Percentiles rank a stretch among this genome's conserved stretches.
phyloP scores from a whole-genome alignment of 768 basidiomycete genomes.

The Fistulinella prunicolor region DNA sequence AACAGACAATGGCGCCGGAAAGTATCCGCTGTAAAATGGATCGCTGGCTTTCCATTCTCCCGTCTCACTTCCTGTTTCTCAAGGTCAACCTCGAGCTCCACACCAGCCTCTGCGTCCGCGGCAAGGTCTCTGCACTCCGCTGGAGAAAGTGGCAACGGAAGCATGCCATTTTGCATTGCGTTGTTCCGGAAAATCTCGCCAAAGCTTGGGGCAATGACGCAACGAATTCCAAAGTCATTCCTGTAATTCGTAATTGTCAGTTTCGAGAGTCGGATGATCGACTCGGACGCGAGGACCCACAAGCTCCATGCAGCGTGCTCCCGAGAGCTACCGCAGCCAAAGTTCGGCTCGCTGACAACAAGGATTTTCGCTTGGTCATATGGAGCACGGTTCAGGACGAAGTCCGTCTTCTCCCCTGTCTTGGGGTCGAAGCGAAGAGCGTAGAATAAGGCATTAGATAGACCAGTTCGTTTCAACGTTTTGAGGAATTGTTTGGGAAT shows the following conservation, averaged over 20 bases:
- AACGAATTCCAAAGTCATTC: conserved; percentile 88
- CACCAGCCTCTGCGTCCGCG: conserved; percentile 70
- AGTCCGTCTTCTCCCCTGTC: conserved; percentile 79
- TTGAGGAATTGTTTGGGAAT: conserved; percentile 94
- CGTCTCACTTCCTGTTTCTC: conserved; percentile 79
- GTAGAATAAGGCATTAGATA: conserved; percentile 80
- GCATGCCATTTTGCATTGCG: conserved; percentile 92
- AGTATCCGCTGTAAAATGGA: conserved; percentile 78
- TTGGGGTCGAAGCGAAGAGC: conserved; percentile 74
- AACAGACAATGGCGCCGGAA: conserved; percentile 93
- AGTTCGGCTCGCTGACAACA: conserved; percentile 83
- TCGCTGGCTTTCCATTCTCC: conserved; percentile 64
- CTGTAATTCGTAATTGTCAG: conserved; percentile 32
- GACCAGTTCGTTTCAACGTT: conserved; percentile 85
- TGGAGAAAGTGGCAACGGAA: conserved; percentile 70
- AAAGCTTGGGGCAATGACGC: conserved; percentile 84
- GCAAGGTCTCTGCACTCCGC: conserved; percentile 70
- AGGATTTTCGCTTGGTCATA: conserved; percentile 76
- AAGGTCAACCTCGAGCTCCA: conserved; percentile 81
- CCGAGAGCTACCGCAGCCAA: conserved; percentile 87
- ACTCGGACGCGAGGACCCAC: conserved; percentile 40
- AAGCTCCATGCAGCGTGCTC: conserved; percentile 90
- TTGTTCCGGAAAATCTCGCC: conserved; percentile 91
- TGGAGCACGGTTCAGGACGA: conserved; percentile 78
- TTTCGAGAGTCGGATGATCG: not conserved